phyloP scores from a whole-genome alignment of 2,329 filamentous ascomycete species.

The Plenodomus biglobosus region DNA sequence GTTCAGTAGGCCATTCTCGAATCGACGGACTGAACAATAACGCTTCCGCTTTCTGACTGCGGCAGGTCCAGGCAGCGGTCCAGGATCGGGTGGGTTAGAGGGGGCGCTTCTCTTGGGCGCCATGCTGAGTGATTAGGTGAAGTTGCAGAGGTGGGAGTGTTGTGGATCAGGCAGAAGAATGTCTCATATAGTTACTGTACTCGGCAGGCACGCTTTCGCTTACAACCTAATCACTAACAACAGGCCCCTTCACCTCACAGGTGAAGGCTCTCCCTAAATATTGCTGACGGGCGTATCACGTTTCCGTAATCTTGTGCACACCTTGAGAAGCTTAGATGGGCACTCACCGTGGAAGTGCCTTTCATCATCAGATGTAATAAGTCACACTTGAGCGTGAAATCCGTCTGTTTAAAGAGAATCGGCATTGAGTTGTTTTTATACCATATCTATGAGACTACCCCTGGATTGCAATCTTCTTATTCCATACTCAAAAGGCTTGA shows the following conservation, averaged over 20 bases:
- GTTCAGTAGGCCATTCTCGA: constrained; percentile 16
- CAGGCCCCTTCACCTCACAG: not conserved
- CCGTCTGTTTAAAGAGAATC: too few species aligned
- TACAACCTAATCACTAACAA: not conserved
- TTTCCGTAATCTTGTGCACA: too few species aligned
- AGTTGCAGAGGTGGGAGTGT: not conserved
- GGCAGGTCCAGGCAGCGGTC: too few species aligned
- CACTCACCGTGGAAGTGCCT: too few species aligned
- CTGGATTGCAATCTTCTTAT: too few species aligned
- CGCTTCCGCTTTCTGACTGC: not conserved
- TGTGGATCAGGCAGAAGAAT: not conserved
- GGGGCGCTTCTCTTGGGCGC: not conserved
- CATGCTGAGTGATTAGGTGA: not conserved
- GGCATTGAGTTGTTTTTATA: too few species aligned
- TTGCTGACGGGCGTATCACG: not conserved
- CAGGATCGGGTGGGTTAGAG: not conserved
- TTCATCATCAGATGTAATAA: too few species aligned
- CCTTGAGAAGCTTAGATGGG: too few species aligned
- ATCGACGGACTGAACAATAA: not conserved
- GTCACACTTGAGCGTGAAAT: too few species aligned
- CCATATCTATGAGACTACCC: too few species aligned
- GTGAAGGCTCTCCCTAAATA: not conserved
- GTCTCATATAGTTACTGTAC: not conserved
- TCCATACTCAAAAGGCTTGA: too few species aligned
- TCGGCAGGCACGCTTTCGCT: too few species aligned